phyloP scores from a whole-genome alignment of 78 protist species.

The Isochrysis galbana region DNA sequence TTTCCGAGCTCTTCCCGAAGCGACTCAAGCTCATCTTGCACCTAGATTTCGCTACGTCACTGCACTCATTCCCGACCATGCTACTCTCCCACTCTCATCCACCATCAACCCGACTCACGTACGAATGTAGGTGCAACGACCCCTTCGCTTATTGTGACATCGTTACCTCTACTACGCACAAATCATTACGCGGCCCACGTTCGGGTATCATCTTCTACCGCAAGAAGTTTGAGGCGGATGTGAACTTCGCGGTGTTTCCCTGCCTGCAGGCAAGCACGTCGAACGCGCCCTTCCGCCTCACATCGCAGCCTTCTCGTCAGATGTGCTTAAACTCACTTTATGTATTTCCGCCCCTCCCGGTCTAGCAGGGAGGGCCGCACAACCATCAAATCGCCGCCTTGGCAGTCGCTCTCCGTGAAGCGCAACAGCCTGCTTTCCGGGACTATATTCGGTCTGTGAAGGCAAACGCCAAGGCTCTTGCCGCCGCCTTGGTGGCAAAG shows the following conservation, averaged over 20 bases:
- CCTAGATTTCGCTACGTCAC: too few species aligned
- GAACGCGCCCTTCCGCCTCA: constrained; percentile 93
- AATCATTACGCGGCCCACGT: constrained; percentile 98
- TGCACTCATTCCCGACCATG: too few species aligned
- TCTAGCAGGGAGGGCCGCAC: constrained; percentile 99
- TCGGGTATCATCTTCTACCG: constrained; percentile 97
- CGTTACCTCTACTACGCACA: constrained; percentile 99
- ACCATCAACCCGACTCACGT: too few species aligned
- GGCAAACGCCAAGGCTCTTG: constrained; percentile 83
- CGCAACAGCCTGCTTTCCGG: constrained; percentile 58
- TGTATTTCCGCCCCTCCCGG: constrained; percentile 52
- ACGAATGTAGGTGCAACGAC: too few species aligned
- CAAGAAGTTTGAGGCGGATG: constrained; percentile 46
- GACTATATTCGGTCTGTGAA: constrained; percentile 78
- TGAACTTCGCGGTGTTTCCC: constrained; percentile 93
- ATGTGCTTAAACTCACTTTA: too few species aligned
- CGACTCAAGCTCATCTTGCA: too few species aligned
- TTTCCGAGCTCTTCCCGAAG: too few species aligned
- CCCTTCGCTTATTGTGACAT: constrained; percentile 95
- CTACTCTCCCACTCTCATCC: too few species aligned
- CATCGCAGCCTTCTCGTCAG: too few species aligned
- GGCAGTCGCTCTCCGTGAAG: constrained; percentile 88
- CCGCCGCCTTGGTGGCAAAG: constrained; percentile 57
- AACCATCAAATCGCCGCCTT: constrained; percentile 95
- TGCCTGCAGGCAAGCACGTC: constrained; percentile 98